Evolutionary conservation across 306 rosid species (phyloP), one percentile per base, ranked within the genome.

Genomic region (Astragalus glycyphyllos): DNA sequence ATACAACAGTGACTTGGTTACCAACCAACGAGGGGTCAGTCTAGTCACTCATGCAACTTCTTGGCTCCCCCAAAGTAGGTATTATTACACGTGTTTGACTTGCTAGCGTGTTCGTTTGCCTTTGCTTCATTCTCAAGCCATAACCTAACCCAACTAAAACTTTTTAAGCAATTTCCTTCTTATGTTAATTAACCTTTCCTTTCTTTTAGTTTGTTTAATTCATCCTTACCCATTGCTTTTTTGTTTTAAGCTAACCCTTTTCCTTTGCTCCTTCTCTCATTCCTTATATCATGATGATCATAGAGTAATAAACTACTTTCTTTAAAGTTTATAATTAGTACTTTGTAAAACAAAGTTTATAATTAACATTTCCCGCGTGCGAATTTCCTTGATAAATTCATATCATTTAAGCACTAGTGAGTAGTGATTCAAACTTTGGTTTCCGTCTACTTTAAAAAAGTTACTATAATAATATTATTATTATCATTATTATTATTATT

Each of bases 91-190:
- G 80, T 84, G 81, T 37, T 67, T 70, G 82, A 80, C 69, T 67
- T 4, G 13, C 34, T 32, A 46, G 29, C 69, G 29, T 26, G 38
- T 38, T 46, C 47, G 32, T 65, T 58, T 44, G 13, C 82, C 88
- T 69, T 86, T 83, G 84, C 96, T 83, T 89, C 77, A 65, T 76
- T 15, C 58, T 38, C 82, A 86, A 86, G 90, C 82, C 44, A 69
- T 13, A 26, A 45, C 77, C 77, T 66, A 47, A 45, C 79, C 72
- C 61, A 78, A 79, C 89, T 77, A 49, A 68, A 23, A 13, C 63
- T 51, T 71, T 71, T 59, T 29, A 38, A 71, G 51, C 73, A 78
- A 62, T 50, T 58, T 34, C 32, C 59, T 26, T 29, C 65, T 12
- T 12, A 29, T 15, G 31, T 26, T 26, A 26, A 26, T 2, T 26